Conservation (phyloP, 139 green algal species). For the Micromonas commoda region DNA sequence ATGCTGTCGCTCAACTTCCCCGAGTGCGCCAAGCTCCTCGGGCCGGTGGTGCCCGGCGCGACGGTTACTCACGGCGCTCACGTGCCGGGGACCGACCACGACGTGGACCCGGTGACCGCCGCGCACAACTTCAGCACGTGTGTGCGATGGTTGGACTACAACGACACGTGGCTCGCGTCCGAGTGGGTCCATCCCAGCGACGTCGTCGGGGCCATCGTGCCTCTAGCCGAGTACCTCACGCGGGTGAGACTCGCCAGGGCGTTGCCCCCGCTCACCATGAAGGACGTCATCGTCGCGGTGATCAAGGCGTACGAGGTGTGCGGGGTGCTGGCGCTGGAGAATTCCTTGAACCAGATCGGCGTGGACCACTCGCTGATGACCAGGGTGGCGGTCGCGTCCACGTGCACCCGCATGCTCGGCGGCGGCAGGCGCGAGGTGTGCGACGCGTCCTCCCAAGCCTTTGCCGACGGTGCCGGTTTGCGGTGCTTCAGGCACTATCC, state of each 20-base stretch:
- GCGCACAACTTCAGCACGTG: neutral
- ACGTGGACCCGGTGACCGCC: constrained; percentile 19
- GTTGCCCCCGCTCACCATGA: constrained; percentile 15
- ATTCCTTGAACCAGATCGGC: constrained; percentile 31
- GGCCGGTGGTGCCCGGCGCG: constrained; percentile 16
- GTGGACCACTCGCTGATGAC: constrained; percentile 12
- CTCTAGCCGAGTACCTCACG: constrained; percentile 14
- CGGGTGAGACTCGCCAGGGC: neutral
- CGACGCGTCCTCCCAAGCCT: constrained; percentile 9
- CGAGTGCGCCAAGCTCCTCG: constrained; percentile 23
- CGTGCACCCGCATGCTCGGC: constrained; percentile 18
- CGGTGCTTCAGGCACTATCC: constrained; percentile 28
- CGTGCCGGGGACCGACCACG: constrained; percentile 23
- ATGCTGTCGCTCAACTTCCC: neutral
- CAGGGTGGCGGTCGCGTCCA: neutral
- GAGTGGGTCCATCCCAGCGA: constrained; percentile 23
- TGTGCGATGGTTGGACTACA: constrained; percentile 15
- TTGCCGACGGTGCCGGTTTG: constrained; percentile 20
- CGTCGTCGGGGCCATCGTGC: constrained; percentile 4
- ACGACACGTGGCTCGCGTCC: constrained; percentile 20
- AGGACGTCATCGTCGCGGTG: constrained; percentile 12
- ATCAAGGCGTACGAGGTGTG: constrained; percentile 31
- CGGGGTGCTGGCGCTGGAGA: constrained; percentile 24
- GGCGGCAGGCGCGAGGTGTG: constrained; percentile 18
- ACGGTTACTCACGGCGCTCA: constrained; percentile 10